Evolutionary conservation across 1,139 yeast genomes (phyloP).

Genomic region (Candida sojae): DNA sequence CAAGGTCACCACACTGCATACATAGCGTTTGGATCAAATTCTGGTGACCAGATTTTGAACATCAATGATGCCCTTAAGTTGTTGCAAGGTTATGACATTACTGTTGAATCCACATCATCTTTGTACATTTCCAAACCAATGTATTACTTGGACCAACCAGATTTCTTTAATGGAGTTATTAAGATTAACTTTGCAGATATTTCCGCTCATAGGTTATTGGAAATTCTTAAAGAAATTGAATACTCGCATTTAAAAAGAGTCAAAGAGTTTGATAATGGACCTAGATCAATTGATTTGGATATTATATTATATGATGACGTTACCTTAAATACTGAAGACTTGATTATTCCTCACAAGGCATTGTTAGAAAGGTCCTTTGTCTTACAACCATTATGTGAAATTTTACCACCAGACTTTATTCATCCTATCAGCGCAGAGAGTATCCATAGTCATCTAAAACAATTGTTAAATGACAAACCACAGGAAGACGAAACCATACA

Average conservation of each 20-base stretch:
- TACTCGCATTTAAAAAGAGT: conserved; percentile 69
- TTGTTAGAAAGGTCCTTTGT: conserved; percentile 93
- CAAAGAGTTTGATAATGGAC: conserved; percentile 85
- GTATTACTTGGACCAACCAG: conserved; percentile 81
- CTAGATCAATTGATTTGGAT: conserved; percentile 87
- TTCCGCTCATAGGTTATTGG: conserved; percentile 64
- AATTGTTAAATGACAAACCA: conserved; percentile 43
- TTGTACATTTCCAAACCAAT: conserved; percentile 89
- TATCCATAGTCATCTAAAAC: conserved; percentile 64
- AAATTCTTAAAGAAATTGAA: conserved; percentile 71
- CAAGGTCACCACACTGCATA: conserved; percentile 54
- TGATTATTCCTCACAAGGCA: conserved; percentile 81
- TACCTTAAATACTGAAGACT: conserved; percentile 53
- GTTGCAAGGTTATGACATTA: conserved; percentile 45
- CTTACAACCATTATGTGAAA: conserved; percentile 81
- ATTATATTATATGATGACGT: conserved; percentile 70
- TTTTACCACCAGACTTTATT: conserved; percentile 59
- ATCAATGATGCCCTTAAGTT: conserved; percentile 58
- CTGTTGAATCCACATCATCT: conserved; percentile 66
- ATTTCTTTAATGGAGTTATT: conserved; percentile 82
- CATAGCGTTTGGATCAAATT: conserved; percentile 88
- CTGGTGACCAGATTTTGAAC: conserved; percentile 69
- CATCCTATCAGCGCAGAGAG: conserved; percentile 91
- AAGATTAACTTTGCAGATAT: conserved; percentile 53
- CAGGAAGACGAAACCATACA: conserved; percentile 44